These are phyloP conservation scores for Pichia sp. DNA, from an alignment of 1,139 yeast genomes.

Conservation along the genomic window DNA sequence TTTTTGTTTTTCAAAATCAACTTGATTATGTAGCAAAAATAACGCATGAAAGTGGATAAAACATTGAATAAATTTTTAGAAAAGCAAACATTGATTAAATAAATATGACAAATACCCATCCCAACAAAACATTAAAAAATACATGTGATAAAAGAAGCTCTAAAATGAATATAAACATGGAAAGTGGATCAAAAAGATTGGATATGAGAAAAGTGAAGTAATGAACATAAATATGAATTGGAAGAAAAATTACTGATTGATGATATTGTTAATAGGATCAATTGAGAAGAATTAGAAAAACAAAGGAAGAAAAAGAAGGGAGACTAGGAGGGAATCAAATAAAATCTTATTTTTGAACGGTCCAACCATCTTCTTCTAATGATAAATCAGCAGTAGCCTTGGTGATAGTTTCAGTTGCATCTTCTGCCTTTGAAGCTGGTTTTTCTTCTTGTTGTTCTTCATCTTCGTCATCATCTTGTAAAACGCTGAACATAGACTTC, in stretches of 20 bases:
- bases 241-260: no score
- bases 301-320: neutral
- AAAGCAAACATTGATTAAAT: conserved; percentile 10
- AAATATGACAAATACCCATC: conserved; percentile 8
- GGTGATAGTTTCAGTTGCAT: conserved; percentile 36
- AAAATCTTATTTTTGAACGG: conserved; percentile 2
- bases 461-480: conserved; percentile 65
- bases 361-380: conserved; percentile 53
- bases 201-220: neutral
- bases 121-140: conserved; percentile 10
- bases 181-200: neutral
- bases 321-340: neutral
- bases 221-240: no score
- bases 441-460: conserved; percentile 24
- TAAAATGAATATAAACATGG: conserved; percentile 11
- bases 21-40: conserved; percentile 3
- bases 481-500: conserved; percentile 61
- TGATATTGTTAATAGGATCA: no score
- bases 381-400: conserved; percentile 43
- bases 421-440: conserved; percentile 1
- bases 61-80: conserved; percentile 2
- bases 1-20: neutral
- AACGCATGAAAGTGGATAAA: neutral
- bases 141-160: conserved; percentile 7
- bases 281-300: no score